Evolutionary conservation across 2,329 filamentous ascomycete species (phyloP), one percentile per base, ranked within the genome.

Genomic region (Nectriaceae sp.): DNA sequence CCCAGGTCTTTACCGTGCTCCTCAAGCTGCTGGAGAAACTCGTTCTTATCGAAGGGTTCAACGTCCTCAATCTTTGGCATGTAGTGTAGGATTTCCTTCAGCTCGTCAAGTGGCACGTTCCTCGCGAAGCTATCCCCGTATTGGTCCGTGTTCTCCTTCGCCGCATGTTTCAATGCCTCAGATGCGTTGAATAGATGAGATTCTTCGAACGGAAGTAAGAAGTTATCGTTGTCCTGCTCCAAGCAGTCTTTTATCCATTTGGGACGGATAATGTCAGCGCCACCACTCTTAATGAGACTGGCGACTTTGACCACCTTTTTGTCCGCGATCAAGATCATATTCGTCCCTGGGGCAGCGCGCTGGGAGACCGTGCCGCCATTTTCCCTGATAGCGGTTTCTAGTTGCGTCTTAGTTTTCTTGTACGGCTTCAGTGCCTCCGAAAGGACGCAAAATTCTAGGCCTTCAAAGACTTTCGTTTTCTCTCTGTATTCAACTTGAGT

Each of bases 241-340:
- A 96, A 76, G 60, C 90, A 94, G 66, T 97, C 91, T 21, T 89
- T 75, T 3, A 97, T 73, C 94, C 94, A 99, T 5, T 75, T 78
- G 0, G 92, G 88, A 19, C 83, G 83, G 47, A 97, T 77, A 42
- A 99, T 86, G 57, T 90, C 85, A 5, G 82, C 77, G 0, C 81
- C 75, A 3, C 84, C 86, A 5, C 75, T 77, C 61, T 94, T 96
- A 52, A 90, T 84, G 8, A 97, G 70, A 10, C 89, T 91, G 2
- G 89, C 89, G 1, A 92, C 91, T 62, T 92, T 92, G 57, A 97
- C 85, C 0, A 83, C 78, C 37, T 78, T 88, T 66, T 90, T 88
- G 56, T 97, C 92, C 1, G 88, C 90, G 11, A 97, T 73, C 42
- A 92, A 77, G 29, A 94, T 75, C 54, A 88, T 90, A 38, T 76